Evolutionary conservation across 2,329 filamentous ascomycete genomes (phyloP), one percentile per base, ranked within the genome.

Genomic region (Xylaria sp.): DNA sequence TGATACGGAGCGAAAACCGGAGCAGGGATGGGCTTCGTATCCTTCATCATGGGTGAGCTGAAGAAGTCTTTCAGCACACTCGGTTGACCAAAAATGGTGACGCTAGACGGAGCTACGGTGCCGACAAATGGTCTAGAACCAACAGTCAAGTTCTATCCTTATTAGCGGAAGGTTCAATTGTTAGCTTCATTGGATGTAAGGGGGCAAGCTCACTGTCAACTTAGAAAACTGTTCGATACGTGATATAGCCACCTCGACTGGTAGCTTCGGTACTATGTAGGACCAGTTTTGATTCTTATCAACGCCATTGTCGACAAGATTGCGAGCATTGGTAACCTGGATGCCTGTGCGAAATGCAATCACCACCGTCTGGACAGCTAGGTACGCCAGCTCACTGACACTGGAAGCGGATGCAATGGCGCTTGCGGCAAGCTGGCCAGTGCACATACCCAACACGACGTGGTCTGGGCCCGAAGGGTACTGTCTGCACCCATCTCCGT

Each of bases 1-100:
- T 64, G 62, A 28, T 64, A 64, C 6, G 62, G 62, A 37, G 62
- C 62, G 20, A 50, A 57, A 15, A 64, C 46, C 5, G 62, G 62
- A 12, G 61, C 41, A 25, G 61, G 37, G 31, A 63, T 55, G 5
- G 52, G 25, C 37, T 34, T 54, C 15, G 10, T 15, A 55, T 63
- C 61, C 18, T n/a, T 63, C 61, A 63, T 63, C 37, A 56, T 56
- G 2, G 61, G 51, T 31, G 50, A 52, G 23, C 50, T 52, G 25
- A 52, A 52, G 50, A 52, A 52, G 50, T 28, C 23, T 25, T 28
- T 52, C 20, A 52, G 10, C 4, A 31, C 50, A 31, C 12, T 52
- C 5, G 50, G 50, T 15, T 52, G 20, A 28, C 50, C 50, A 25
- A 52, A 52, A 23, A 52, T 52, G 20, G 50, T 52, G 23, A 25